A percentile compares a stretch with the other conserved stretches of the same genome.
phyloP scores from a whole-genome alignment of 495 filamentous ascomycete genomes.

The Lasiosphaeria hispida region DNA sequence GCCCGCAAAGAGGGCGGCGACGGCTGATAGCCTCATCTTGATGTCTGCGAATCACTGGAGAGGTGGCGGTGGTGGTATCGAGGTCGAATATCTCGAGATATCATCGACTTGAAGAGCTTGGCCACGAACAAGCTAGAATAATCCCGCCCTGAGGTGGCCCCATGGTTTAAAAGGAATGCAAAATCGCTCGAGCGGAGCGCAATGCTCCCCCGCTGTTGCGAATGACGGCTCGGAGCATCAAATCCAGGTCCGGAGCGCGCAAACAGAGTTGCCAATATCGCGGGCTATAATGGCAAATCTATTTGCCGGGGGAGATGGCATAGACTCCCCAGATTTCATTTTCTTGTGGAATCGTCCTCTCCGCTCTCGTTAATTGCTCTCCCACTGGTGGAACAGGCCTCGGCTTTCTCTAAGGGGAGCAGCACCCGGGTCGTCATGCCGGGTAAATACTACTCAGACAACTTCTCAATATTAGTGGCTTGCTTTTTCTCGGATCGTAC shows the following conservation, averaged over 20 bases:
- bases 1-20: slow-evolving; percentile 19
- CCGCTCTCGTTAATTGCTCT: background rate
- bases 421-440: slow-evolving; percentile 2
- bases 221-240: background rate
- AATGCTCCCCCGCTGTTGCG: background rate
- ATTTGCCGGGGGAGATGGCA: slow-evolving; percentile 3
- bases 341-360: background rate
- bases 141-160: background rate
- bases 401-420: slow-evolving; percentile 8
- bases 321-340: slow-evolving; percentile 2
- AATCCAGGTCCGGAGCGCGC: background rate
- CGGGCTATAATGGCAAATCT: slow-evolving; percentile 9
- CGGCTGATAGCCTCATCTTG: slow-evolving; percentile 16
- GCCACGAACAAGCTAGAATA: background rate
- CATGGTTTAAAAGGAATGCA: no score
- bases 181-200: background rate
- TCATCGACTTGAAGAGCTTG: background rate
- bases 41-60: background rate
- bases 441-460: background rate
- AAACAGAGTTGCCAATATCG: background rate
- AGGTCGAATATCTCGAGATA: background rate
- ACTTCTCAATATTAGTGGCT: no score
- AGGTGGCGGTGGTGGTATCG: background rate
- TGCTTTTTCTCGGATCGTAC: no score
- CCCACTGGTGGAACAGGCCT: background rate